A percentile compares a stretch with the other conserved stretches of the same genome.
These are phyloP conservation scores for Hysterangium stoloniferum DNA, from an alignment of 768 basidiomycete species.

Conservation along the genomic window DNA sequence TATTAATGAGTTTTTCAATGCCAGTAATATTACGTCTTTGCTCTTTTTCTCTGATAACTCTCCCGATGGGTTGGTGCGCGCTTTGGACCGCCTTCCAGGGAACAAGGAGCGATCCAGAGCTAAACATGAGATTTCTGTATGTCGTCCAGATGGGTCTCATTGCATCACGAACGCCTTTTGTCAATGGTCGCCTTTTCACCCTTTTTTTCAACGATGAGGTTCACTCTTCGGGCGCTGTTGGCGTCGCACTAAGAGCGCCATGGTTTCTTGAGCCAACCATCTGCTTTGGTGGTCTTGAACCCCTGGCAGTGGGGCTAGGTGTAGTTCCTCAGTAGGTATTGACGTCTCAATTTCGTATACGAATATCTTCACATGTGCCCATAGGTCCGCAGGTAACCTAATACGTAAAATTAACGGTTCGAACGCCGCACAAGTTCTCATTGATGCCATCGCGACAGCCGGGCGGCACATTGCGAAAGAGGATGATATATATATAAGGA, in stretches of 20 bases:
- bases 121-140: background rate
- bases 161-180: conserved; percentile 69
- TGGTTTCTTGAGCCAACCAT: conserved; percentile 16
- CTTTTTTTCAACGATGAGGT: conserved; percentile 52
- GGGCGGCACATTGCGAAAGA: no score
- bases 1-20: background rate
- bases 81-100: conserved; percentile 42
- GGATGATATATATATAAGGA: no score
- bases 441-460: conserved; percentile 40
- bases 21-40: conserved; percentile 25
- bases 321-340: no score
- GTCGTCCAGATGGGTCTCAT: conserved; percentile 57
- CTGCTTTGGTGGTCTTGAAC: conserved; percentile 33
- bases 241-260: conserved; percentile 39
- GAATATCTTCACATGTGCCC: no score
- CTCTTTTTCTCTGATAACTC: conserved; percentile 52
- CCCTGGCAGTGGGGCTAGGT: no score
- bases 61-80: conserved; percentile 35
- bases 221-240: conserved; percentile 60
- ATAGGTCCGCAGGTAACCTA: conserved; percentile 67
- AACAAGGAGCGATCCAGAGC: conserved; percentile 36
- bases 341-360: no score
- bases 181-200: conserved; percentile 68
- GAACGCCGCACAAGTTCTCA: conserved; percentile 56
- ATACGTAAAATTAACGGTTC: conserved; percentile 45